Conservation (phyloP, 305 asterid genomes). For the Striga hermonthica region DNA sequence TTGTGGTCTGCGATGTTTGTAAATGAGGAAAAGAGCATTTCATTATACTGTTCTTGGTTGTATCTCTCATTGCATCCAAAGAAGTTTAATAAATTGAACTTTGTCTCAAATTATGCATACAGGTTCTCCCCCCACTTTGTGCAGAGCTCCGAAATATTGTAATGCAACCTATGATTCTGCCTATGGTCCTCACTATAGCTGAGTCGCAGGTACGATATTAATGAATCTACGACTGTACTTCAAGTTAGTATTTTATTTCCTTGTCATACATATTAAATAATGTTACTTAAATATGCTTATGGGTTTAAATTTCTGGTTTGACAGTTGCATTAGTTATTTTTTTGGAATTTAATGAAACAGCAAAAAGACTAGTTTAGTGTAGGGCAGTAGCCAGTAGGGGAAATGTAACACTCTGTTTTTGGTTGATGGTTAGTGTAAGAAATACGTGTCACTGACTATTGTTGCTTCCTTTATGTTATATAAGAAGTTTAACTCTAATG, state of each 20-base stretch:
- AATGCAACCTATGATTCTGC: constrained; percentile 97
- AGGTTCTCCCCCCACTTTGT: constrained; percentile 99
- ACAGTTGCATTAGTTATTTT: constrained; percentile 5
- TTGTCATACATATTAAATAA: constrained; percentile 11
- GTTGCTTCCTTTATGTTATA: constrained; percentile 25
- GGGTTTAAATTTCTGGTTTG: constrained; percentile 4
- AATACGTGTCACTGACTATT: constrained; percentile 3
- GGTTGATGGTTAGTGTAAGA: constrained; percentile 10
- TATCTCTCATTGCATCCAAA: constrained; percentile 29
- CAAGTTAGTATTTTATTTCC: constrained; percentile 14
- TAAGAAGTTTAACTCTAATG: constrained; percentile 25
- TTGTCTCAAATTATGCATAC: constrained; percentile 33
- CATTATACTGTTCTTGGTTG: constrained; percentile 18
- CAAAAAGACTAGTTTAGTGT: too few species aligned
- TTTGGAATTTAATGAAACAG: not conserved
- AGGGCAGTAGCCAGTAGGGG: too few species aligned
- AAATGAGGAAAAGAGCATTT: not conserved
- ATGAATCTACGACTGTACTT: constrained; percentile 8
- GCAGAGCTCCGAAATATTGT: constrained; percentile 98
- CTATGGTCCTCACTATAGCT: constrained; percentile 98
- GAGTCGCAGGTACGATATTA: constrained; percentile 77
- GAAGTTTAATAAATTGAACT: constrained; percentile 28
- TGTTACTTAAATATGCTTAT: constrained; percentile 15
- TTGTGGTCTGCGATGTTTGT: constrained; percentile 20
- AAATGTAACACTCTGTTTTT: constrained; percentile 14